Percentiles rank a stretch among this genome's conserved stretches.
These are phyloP conservation scores for Suillus bovinus DNA, from an alignment of 768 basidiomycete genomes.

Conservation along the genomic window DNA sequence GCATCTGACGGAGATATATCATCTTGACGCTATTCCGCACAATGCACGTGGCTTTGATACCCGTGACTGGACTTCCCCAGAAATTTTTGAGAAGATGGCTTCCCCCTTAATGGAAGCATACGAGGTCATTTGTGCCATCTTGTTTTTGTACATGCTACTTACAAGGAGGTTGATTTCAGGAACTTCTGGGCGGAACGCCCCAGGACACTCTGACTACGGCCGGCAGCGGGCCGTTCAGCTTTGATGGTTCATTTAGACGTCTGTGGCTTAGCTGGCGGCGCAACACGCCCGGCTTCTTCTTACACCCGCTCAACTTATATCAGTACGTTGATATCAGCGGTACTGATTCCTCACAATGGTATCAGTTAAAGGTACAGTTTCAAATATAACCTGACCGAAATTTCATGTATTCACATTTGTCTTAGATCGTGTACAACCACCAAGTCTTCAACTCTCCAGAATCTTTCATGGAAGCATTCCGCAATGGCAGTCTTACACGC, in stretches of 20 bases:
- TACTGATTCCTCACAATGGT: constrained; percentile 52
- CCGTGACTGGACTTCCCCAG: constrained; percentile 22
- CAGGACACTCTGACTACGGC: constrained; percentile 53
- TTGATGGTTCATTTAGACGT: constrained; percentile 60
- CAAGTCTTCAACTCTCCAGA: constrained; percentile 51
- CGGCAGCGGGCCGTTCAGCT: constrained; percentile 52
- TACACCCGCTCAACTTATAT: constrained; percentile 58
- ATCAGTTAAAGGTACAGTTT: constrained; percentile 45
- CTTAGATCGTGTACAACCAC: constrained; percentile 57
- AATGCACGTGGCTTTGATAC: constrained; percentile 46
- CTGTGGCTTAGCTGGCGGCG: constrained; percentile 52
- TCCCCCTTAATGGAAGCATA: constrained; percentile 42
- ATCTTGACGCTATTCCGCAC: constrained; percentile 51
- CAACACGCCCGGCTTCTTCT: constrained; percentile 49
- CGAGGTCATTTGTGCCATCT: constrained; percentile 32
- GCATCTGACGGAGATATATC: constrained; percentile 52
- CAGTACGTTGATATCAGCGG: constrained; percentile 58
- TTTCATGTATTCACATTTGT: constrained; percentile 1
- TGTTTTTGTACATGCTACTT: background rate
- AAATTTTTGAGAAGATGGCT: constrained; percentile 34
- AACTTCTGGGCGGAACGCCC: constrained; percentile 48
- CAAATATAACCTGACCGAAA: background rate
- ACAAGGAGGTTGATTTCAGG: constrained; percentile 29
- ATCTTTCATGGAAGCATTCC: constrained; percentile 54
- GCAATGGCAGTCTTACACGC: constrained; percentile 51